Evolutionary conservation across 805 yeast genomes (phyloP), one percentile per base, ranked within the genome.

Genomic region (Candida boleticola): DNA sequence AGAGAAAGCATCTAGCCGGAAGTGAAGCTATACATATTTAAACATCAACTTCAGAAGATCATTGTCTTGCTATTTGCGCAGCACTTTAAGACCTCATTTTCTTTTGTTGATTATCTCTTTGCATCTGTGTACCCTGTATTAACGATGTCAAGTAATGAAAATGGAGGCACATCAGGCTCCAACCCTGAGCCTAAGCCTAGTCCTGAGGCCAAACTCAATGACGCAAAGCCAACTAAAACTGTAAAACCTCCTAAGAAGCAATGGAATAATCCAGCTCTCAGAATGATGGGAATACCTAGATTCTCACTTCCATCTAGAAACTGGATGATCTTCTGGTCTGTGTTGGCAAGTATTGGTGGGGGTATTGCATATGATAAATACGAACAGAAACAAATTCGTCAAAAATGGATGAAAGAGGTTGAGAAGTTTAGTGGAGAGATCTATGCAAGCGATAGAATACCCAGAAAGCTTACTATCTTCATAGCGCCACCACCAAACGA

Each of bases 401-500:
- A 73, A 33, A 70, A 75, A 46, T 88, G 85, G 77, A 80, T 84
- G 71, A 71, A 71, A 16, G 52, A 66, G 39, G 95, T 88, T 2
- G 65, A 78, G 35, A 64, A 61, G 13, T 59, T 76, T 35, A 79
- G 92, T 11, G 58, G 76, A 20, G 69, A 60, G 39, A 41, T 60
- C 21, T 75, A 77, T 14, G 57, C 60, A 2, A 61, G 80, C 1
- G 65, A 77, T 43, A 71, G 74, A 41, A 53, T 76, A 17, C 88
- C 96, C 2, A 74, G 99, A 45, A 86, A 83, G 51, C 68, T 93
- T 36, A 80, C 86, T 1, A 81, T 93, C 1, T 90, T 83, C 59
- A 76, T 90, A 43, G 95, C 96, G 0, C 99, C 99, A n/a, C 97
- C 98, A 6, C 98, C 99, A 17, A 86, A 87, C 54, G 97, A 92